Percentiles rank a stretch among this genome's conserved stretches.
Conservation (phyloP, 2,329 filamentous ascomycete species). For the Pleoardoris graminearum region DNA sequence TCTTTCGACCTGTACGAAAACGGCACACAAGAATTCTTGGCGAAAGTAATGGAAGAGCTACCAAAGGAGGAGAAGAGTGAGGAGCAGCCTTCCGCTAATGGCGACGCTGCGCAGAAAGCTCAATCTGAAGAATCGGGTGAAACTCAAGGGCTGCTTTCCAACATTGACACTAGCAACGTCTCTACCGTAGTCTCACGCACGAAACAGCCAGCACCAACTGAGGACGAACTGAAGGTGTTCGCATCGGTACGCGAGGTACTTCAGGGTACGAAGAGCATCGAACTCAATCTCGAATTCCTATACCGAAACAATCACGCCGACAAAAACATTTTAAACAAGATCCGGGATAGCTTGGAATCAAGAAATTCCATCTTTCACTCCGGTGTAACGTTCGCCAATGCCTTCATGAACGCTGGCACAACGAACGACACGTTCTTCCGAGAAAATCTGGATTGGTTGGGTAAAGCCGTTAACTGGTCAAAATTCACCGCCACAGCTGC, state of each 20-base stretch:
- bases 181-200: slow-evolving; percentile 52
- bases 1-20: slow-evolving; percentile 99
- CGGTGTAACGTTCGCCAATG: slow-evolving; percentile 94
- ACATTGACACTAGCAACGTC: slow-evolving; percentile 58
- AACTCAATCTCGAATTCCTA: slow-evolving; percentile 92
- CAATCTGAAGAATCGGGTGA: slow-evolving; percentile 57
- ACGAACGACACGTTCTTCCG: slow-evolving; percentile 99
- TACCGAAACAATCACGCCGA: slow-evolving; percentile 96
- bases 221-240: slow-evolving; percentile 59
- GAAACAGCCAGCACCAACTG: slow-evolving; percentile 49
- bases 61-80: slow-evolving; percentile 61
- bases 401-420: slow-evolving; percentile 98
- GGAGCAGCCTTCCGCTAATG: slow-evolving; percentile 48
- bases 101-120: slow-evolving; percentile 40
- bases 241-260: slow-evolving; percentile 66
- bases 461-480: slow-evolving; percentile 98
- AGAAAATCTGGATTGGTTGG: slow-evolving; percentile 95
- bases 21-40: slow-evolving; percentile 93
- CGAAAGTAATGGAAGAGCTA: slow-evolving; percentile 82
- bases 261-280: slow-evolving; percentile 89
- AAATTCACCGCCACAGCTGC: slow-evolving; percentile 98
- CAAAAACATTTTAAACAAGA: slow-evolving; percentile 89
- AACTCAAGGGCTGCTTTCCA: slow-evolving; percentile 60
- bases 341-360: slow-evolving; percentile 92
- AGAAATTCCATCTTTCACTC: slow-evolving; percentile 99